Conservation (phyloP, 306 rosid genomes). For the Trifolium subterraneum region DNA sequence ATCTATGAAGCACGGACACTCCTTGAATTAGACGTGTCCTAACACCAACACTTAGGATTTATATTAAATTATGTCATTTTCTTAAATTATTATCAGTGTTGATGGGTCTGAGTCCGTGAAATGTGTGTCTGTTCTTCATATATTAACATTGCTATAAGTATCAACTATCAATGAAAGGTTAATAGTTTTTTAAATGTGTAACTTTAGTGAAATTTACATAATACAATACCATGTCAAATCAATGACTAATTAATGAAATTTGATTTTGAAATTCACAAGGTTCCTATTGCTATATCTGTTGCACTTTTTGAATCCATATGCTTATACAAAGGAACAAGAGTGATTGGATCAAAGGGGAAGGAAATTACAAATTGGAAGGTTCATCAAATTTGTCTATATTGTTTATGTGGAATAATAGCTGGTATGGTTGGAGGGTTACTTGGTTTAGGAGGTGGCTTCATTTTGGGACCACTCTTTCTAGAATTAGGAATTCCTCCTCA, state of each 20-base stretch:
- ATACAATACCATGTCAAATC: not conserved
- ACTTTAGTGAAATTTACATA: not conserved
- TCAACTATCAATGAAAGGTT: no score
- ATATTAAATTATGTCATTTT: no score
- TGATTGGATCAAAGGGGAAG: slow-evolving; percentile 72
- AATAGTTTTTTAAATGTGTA: not conserved
- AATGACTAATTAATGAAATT: slow-evolving; percentile 14
- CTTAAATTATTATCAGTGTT: no score
- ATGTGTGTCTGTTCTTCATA: no score
- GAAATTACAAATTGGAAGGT: slow-evolving; percentile 71
- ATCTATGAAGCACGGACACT: no score
- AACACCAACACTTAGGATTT: no score
- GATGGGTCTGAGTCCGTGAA: no score
- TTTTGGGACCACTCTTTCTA: slow-evolving; percentile 26
- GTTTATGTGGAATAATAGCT: slow-evolving; percentile 70
- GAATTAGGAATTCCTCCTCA: slow-evolving; percentile 47
- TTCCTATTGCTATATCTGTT: slow-evolving; percentile 69
- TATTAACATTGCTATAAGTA: no score
- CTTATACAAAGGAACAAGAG: slow-evolving; percentile 66
- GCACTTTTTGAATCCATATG: slow-evolving; percentile 65
- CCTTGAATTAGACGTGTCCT: no score
- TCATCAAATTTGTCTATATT: slow-evolving; percentile 63
- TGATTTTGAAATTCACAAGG: slow-evolving; percentile 44
- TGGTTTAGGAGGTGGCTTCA: slow-evolving; percentile 40
- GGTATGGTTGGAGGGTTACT: slow-evolving; percentile 49